Percentiles rank a stretch among this genome's conserved stretches.
Conservation (phyloP, 306 rosid genomes). For the Comarum palustre region DNA sequence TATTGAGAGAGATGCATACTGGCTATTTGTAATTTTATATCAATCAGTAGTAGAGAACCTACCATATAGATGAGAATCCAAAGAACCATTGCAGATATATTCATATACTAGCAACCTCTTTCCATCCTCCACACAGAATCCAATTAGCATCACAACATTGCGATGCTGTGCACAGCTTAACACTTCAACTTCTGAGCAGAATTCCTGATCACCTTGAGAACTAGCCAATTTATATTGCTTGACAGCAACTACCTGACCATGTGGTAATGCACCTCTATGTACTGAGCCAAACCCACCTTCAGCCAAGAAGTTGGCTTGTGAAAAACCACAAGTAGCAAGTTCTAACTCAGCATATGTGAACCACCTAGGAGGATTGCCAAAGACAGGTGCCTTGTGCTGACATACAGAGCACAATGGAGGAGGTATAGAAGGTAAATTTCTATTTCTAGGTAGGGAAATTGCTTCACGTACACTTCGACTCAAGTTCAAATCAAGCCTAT, state of each 20-base stretch:
- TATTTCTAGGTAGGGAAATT: constrained; percentile 49
- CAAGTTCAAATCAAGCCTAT: constrained; percentile 55
- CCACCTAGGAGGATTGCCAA: constrained; percentile 95
- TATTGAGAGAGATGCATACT: neutral
- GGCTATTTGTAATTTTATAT: neutral
- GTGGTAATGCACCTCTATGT: constrained; percentile 70
- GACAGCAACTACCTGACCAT: constrained; percentile 81
- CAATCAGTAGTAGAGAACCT: constrained; percentile 16
- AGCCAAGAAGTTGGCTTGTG: constrained; percentile 80
- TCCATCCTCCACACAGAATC: constrained; percentile 88
- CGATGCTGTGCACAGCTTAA: constrained; percentile 98
- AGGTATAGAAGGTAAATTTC: constrained; percentile 62
- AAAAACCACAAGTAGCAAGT: constrained; percentile 81
- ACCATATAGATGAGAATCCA: constrained; percentile 90
- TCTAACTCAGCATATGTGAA: constrained; percentile 79
- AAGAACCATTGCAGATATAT: constrained; percentile 84
- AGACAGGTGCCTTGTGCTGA: constrained; percentile 90
- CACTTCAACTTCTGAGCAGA: constrained; percentile 96
- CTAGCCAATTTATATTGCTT: constrained; percentile 89
- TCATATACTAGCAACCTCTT: constrained; percentile 90
- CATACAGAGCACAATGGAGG: constrained; percentile 95
- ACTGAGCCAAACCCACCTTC: constrained; percentile 99
- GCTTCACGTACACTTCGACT: constrained; percentile 80
- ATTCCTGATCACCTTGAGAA: constrained; percentile 89
- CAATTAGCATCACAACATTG: constrained; percentile 86